Evolutionary conservation across 495 filamentous ascomycete species (phyloP).

Genomic region (Astrothelium macrocarpum): DNA sequence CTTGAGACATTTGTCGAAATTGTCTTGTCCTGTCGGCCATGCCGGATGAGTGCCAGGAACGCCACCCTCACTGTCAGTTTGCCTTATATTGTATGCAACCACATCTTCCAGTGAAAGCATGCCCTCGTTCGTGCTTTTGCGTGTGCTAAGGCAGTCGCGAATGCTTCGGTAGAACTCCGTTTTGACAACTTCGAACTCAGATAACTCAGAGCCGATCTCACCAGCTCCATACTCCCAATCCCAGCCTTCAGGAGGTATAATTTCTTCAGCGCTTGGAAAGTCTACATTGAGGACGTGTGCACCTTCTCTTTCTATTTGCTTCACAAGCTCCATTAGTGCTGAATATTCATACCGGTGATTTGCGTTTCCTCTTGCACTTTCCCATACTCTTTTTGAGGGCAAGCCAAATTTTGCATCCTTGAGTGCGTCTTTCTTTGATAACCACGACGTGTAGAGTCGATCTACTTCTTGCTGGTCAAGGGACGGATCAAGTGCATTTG

Average conservation of each 20-base stretch:
- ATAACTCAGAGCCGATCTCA: slow-evolving; percentile 8
- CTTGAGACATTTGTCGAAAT: neutral
- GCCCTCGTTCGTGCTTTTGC: slow-evolving; percentile 12
- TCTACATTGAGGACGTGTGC: slow-evolving; percentile 14
- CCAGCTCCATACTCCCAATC: slow-evolving; percentile 19
- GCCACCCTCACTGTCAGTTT: slow-evolving; percentile 20
- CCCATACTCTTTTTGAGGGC: slow-evolving; percentile 21
- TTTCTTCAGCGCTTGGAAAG: slow-evolving; percentile 22
- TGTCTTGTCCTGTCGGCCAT: slow-evolving; percentile 20
- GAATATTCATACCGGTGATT: neutral
- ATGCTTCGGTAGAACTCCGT: slow-evolving; percentile 22
- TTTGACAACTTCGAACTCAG: slow-evolving; percentile 24
- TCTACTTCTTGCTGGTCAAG: neutral
- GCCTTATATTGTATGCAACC: slow-evolving; percentile 14
- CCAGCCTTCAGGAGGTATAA: slow-evolving; percentile 18
- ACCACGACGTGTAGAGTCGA: neutral
- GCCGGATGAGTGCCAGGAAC: slow-evolving; percentile 15
- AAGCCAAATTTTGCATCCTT: slow-evolving; percentile 24
- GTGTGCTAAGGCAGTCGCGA: slow-evolving; percentile 18
- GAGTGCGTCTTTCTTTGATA: slow-evolving; percentile 7
- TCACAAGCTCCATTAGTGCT: neutral
- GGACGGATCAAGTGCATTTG: neutral
- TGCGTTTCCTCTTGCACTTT: slow-evolving; percentile 6
- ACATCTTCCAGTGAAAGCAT: slow-evolving; percentile 17
- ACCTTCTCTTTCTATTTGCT: slow-evolving; percentile 11